Evolutionary conservation across 169 alveolate species (phyloP).

Genomic region (Perkinsus marinus): DNA sequence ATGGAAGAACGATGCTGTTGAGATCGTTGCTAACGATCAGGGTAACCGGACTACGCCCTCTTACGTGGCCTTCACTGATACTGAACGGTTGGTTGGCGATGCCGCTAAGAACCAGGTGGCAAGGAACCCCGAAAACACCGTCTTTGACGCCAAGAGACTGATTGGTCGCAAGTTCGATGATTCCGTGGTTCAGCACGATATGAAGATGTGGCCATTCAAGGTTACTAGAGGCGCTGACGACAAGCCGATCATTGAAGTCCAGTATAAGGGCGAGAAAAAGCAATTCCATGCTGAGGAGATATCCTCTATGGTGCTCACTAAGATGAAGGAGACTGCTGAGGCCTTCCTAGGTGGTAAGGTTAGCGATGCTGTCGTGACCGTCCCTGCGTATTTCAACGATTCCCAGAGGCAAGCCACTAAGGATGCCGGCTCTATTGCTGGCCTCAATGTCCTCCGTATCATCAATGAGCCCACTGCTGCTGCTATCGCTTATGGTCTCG

Average conservation of each 20-base stretch:
- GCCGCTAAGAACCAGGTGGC: slow-evolving; percentile 89
- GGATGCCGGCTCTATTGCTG: slow-evolving; percentile 93
- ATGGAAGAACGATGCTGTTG: slow-evolving; percentile 83
- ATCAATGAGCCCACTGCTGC: slow-evolving; percentile 98
- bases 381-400: slow-evolving; percentile 96
- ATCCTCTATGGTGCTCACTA: slow-evolving; percentile 84
- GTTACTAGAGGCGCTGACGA: slow-evolving; percentile 64
- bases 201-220: slow-evolving; percentile 79
- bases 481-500: slow-evolving; percentile 92
- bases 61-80: slow-evolving; percentile 93
- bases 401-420: slow-evolving; percentile 89
- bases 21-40: slow-evolving; percentile 92
- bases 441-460: slow-evolving; percentile 83
- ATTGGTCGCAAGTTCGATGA: slow-evolving; percentile 80
- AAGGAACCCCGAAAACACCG: slow-evolving; percentile 79
- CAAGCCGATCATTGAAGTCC: slow-evolving; percentile 68
- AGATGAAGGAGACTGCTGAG: slow-evolving; percentile 96
- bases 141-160: slow-evolving; percentile 82
- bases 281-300: slow-evolving; percentile 83
- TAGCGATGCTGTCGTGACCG: slow-evolving; percentile 94
- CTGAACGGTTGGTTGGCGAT: slow-evolving; percentile 87
- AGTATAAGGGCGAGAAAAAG: slow-evolving; percentile 73
- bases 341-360: slow-evolving; percentile 80
- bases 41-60: slow-evolving; percentile 98
- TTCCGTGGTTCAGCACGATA: slow-evolving; percentile 69